Evolutionary conservation across 148 eudicot species (phyloP).

Genomic region (Cornus kousa): DNA sequence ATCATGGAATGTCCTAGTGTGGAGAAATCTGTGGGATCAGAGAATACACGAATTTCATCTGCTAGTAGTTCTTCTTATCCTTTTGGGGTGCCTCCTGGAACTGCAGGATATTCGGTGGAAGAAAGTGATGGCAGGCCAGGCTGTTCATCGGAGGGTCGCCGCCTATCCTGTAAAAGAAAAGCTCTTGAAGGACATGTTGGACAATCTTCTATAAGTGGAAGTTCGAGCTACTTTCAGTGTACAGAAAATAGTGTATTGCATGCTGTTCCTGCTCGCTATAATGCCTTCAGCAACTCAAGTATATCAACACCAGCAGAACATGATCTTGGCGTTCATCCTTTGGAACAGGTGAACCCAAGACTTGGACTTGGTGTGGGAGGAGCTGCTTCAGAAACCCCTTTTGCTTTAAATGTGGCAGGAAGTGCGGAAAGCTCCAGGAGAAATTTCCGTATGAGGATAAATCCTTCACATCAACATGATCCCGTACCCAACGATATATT

Average conservation of each 20-base stretch:
- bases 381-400: conserved; percentile 35
- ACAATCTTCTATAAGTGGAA: conserved; percentile 73
- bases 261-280: conserved; percentile 35
- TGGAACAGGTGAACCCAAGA: conserved; percentile 49
- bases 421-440: conserved; percentile 49
- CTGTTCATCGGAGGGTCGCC: conserved; percentile 55
- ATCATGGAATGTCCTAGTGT: conserved; percentile 33
- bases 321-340: conserved; percentile 11
- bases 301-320: conserved; percentile 38
- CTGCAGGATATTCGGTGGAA: conserved; percentile 44
- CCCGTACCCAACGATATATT: conserved; percentile 30
- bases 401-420: conserved; percentile 28
- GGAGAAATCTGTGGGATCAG: conserved; percentile 33
- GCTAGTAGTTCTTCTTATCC: conserved; percentile 46
- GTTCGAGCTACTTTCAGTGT: conserved; percentile 38
- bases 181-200: conserved; percentile 62
- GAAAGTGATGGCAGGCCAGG: conserved; percentile 59
- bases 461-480: conserved; percentile 46
- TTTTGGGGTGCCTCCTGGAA: conserved; percentile 45
- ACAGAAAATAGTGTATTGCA: conserved; percentile 47
- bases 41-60: conserved; percentile 27
- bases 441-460: conserved; percentile 55
- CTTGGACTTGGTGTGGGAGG: conserved; percentile 54
- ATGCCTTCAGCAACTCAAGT: conserved; percentile 24
- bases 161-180: conserved; percentile 77